Conservation (phyloP, 1,284 basidiomycete species). For the Heterobasidion annosum region DNA sequence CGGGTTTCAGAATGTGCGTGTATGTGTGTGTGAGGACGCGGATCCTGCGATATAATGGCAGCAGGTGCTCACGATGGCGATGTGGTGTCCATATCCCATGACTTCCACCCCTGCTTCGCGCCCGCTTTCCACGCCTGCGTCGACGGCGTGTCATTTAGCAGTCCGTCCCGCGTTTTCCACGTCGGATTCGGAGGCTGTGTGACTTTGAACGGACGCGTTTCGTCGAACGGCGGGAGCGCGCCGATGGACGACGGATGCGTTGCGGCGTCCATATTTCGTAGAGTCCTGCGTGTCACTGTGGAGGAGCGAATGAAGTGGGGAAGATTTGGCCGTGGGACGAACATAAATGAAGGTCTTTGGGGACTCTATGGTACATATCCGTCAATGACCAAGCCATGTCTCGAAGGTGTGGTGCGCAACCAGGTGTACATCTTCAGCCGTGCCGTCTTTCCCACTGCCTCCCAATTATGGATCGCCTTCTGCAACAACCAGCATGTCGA, state of each 20-base stretch:
- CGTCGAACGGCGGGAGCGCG: conserved; percentile 21
- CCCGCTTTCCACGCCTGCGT: conserved; percentile 23
- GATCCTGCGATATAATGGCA: background rate
- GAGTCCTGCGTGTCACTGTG: too few relatives aligned
- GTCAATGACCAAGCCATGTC: too few relatives aligned
- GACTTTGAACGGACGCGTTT: conserved; percentile 23
- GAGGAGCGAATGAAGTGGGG: too few relatives aligned
- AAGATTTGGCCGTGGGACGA: too few relatives aligned
- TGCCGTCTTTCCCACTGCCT: too few relatives aligned
- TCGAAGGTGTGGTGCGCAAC: too few relatives aligned
- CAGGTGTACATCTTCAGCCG: too few relatives aligned
- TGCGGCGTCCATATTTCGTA: too few relatives aligned
- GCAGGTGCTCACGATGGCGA: conserved; percentile 18
- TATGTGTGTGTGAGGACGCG: conserved; percentile 7
- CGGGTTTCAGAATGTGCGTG: background rate
- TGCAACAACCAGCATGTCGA: too few relatives aligned
- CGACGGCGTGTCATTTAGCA: conserved; percentile 20
- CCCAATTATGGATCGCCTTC: too few relatives aligned
- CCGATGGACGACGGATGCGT: background rate
- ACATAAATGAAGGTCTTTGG: too few relatives aligned
- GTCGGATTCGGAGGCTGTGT: conserved; percentile 39
- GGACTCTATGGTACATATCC: too few relatives aligned
- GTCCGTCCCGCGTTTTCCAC: conserved; percentile 48
- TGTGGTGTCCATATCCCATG: conserved; percentile 32
- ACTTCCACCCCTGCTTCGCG: conserved; percentile 27